These are phyloP conservation scores for Solanum habrochaites DNA, from an alignment of 257 asterid genomes.

Conservation along the genomic window DNA sequence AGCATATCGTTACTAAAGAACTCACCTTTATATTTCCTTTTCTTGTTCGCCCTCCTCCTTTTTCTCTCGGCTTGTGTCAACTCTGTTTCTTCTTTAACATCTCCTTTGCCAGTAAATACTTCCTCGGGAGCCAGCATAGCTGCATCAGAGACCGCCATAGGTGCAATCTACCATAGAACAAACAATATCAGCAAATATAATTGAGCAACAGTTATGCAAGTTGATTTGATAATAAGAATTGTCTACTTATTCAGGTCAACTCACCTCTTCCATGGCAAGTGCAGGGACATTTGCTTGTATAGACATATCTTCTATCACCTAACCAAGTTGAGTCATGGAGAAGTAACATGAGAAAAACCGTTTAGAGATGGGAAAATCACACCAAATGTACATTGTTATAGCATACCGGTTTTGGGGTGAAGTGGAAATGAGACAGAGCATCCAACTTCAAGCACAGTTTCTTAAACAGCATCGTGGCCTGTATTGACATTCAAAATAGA, in stretches of 20 bases:
- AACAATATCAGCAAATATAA: neutral
- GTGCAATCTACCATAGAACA: constrained; percentile 58
- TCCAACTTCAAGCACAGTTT: constrained; percentile 87
- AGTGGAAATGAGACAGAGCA: constrained; percentile 96
- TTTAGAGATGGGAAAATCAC: neutral
- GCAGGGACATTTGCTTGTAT: constrained; percentile 95
- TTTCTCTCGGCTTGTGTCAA: constrained; percentile 72
- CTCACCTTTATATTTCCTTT: constrained; percentile 72
- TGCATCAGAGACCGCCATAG: constrained; percentile 90
- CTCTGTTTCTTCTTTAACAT: constrained; percentile 86
- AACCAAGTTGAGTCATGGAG: constrained; percentile 4
- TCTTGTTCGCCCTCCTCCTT: constrained; percentile 91
- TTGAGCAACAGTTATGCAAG: neutral
- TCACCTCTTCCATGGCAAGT: constrained; percentile 96
- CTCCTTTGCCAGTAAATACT: constrained; percentile 83
- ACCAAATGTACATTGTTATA: neutral
- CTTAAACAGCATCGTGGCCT: constrained; percentile 77
- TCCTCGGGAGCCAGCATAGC: constrained; percentile 99
- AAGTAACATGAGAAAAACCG: neutral
- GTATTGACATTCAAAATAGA: constrained; percentile 5
- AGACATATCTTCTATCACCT: constrained; percentile 95
- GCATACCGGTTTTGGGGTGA: constrained; percentile 91
- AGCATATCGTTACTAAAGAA: neutral
- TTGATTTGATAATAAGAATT: neutral
- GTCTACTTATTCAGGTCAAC: neutral